These are phyloP conservation scores for Musa schizocarpa DNA, from an alignment of 176 grass and related monocot genomes.

Conservation along the genomic window DNA sequence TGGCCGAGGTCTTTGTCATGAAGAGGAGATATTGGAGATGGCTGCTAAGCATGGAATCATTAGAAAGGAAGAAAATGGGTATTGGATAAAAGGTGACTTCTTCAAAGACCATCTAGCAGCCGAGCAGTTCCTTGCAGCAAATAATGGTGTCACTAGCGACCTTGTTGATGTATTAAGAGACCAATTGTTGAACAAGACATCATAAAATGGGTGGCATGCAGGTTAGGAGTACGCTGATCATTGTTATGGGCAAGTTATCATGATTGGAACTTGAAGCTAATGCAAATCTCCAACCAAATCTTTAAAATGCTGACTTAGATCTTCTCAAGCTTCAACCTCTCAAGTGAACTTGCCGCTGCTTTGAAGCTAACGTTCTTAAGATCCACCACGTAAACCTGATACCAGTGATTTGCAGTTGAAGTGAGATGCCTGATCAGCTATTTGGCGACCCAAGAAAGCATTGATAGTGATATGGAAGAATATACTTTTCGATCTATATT, in stretches of 20 bases:
- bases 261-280: too few species aligned
- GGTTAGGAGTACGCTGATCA: not conserved
- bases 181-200: constrained; percentile 40
- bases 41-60: constrained; percentile 49
- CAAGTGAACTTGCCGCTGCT: too few species aligned
- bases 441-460: too few species aligned
- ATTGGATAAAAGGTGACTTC: constrained; percentile 63
- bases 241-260: not conserved
- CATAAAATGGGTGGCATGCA: not conserved
- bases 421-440: too few species aligned
- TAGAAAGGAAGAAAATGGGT: constrained; percentile 48
- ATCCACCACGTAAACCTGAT: too few species aligned
- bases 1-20: constrained; percentile 60
- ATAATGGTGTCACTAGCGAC: constrained; percentile 38
- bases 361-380: too few species aligned
- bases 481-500: too few species aligned
- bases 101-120: constrained; percentile 45
- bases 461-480: too few species aligned
- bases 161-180: constrained; percentile 41
- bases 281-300: too few species aligned
- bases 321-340: too few species aligned
- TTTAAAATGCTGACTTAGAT: too few species aligned
- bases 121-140: constrained; percentile 50
- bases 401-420: too few species aligned
- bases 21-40: constrained; percentile 73